These are phyloP conservation scores for Botrytis elliptica DNA, from an alignment of 2,329 filamentous ascomycete species.

Conservation along the genomic window DNA sequence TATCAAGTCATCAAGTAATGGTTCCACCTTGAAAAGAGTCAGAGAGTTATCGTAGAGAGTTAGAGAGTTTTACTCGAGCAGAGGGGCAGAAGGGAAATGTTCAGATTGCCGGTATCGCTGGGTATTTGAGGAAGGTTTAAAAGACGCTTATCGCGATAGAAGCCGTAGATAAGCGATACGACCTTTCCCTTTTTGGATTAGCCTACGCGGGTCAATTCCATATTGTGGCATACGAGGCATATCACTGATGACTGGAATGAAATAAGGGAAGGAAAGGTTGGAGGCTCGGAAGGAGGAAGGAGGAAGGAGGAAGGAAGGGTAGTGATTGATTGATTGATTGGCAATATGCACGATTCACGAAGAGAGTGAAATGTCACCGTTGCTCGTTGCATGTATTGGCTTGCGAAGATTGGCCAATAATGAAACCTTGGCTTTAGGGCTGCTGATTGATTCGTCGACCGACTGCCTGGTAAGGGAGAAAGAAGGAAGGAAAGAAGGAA, in stretches of 20 bases:
- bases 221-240: not conserved
- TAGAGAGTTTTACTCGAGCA: not conserved
- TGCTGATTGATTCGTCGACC: not conserved
- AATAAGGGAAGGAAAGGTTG: not conserved
- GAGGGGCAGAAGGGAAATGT: too few relatives aligned
- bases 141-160: constrained; percentile 13
- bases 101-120: constrained; percentile 12
- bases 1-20: not conserved
- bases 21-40: not conserved
- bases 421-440: not conserved
- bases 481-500: not conserved
- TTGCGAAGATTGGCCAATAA: not conserved
- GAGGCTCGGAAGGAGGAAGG: not conserved
- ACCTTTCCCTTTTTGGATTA: not conserved
- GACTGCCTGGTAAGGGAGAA: not conserved
- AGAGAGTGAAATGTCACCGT: not conserved
- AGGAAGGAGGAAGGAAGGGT: too few relatives aligned
- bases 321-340: too few relatives aligned
- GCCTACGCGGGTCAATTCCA: not conserved
- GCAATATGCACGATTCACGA: not conserved
- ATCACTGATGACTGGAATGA: not conserved
- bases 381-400: not conserved
- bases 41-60: not conserved
- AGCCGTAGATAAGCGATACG: constrained; percentile 15
- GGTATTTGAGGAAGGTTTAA: not conserved